These are phyloP conservation scores for Xylaria arbuscula DNA, from an alignment of 2,329 filamentous ascomycete species.

Conservation along the genomic window DNA sequence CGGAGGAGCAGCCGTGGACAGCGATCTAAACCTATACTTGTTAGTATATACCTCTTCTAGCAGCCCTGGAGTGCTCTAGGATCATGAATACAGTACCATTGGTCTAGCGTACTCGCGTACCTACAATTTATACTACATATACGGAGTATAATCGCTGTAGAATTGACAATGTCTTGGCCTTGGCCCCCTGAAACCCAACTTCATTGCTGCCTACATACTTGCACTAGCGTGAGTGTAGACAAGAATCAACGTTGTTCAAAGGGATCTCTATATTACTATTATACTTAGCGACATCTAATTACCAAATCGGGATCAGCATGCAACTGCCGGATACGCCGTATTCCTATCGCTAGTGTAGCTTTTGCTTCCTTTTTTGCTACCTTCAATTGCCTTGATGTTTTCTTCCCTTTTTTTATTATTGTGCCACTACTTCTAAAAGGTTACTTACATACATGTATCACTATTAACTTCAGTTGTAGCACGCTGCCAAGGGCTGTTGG, in stretches of 20 bases:
- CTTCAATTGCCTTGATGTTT: not conserved
- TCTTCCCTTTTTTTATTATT: not conserved
- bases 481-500: not conserved
- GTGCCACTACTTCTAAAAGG: not conserved
- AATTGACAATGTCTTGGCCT: constrained; percentile 3
- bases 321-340: constrained; percentile 24
- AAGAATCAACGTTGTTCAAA: not conserved
- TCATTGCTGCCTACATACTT: not conserved
- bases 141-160: not conserved
- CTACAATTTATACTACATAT: not conserved
- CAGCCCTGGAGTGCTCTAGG: not conserved
- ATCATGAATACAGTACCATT: not conserved
- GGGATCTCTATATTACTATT: no score
- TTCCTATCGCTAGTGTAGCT: not conserved
- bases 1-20: not conserved
- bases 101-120: no score
- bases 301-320: constrained; percentile 9
- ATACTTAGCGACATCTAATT: constrained; percentile 12
- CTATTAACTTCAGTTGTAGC: not conserved
- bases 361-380: not conserved
- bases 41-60: not conserved
- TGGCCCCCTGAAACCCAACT: not conserved
- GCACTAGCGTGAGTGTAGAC: no score
- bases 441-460: not conserved
- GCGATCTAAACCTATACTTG: not conserved